These are phyloP conservation scores for Lentinula detonsa DNA, from an alignment of 768 basidiomycete genomes.

Conservation along the genomic window DNA sequence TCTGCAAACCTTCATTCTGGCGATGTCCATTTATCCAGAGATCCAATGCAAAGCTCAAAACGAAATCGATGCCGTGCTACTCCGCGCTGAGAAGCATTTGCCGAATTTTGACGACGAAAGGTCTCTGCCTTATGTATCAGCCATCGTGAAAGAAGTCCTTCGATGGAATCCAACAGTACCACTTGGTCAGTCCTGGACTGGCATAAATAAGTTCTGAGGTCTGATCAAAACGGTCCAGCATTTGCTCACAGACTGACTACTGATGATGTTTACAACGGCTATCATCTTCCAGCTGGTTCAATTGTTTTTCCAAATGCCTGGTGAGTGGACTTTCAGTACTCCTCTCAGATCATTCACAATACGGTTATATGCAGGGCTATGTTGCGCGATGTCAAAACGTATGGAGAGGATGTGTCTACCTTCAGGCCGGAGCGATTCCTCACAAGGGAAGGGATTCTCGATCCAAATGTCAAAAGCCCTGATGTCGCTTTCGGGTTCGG, in stretches of 20 bases:
- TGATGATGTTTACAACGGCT: slow-evolving; percentile 20
- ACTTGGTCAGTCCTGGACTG: slow-evolving; percentile 9
- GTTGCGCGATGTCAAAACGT: slow-evolving; percentile 28
- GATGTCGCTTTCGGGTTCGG: slow-evolving; percentile 30
- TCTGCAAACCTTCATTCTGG: slow-evolving; percentile 4
- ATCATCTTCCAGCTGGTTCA: slow-evolving; percentile 18
- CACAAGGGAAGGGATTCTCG: slow-evolving; percentile 20
- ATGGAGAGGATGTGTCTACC: slow-evolving; percentile 21
- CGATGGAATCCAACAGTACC: slow-evolving; percentile 21
- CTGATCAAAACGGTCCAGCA: background rate
- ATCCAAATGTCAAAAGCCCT: slow-evolving; percentile 22
- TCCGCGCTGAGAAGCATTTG: slow-evolving; percentile 4
- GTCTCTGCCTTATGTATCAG: slow-evolving; percentile 19
- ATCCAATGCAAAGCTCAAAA: slow-evolving; percentile 18
- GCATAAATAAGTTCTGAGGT: background rate
- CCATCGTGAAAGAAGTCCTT: slow-evolving; percentile 18
- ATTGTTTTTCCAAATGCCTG: slow-evolving; percentile 19
- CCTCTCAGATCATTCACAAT: background rate
- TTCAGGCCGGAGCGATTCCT: slow-evolving; percentile 35
- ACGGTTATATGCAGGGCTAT: slow-evolving; percentile 23
- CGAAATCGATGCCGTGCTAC: slow-evolving; percentile 16
- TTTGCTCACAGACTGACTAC: slow-evolving; percentile 15
- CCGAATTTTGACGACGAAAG: slow-evolving; percentile 15
- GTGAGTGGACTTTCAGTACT: slow-evolving; percentile 4
- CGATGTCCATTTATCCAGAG: slow-evolving; percentile 19